Conservation (phyloP, 345 rosid genomes). For the Odontarrhena argentea region DNA sequence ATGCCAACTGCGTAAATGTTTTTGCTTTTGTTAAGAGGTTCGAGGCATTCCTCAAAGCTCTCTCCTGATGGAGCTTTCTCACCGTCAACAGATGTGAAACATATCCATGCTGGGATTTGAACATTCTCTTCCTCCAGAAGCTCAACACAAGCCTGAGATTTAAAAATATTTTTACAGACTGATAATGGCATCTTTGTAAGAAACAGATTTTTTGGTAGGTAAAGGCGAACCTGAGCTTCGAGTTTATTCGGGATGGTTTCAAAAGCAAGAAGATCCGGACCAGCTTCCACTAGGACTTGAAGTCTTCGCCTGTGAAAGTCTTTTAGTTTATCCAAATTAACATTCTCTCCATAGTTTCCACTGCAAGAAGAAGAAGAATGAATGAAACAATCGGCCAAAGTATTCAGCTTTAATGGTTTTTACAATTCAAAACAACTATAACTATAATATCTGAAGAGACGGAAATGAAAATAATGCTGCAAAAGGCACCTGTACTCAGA, state of each 20-base stretch:
- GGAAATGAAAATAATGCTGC: too few relatives aligned
- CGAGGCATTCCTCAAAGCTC: constrained; percentile 67
- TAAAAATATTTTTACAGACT: background rate
- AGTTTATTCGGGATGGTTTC: constrained; percentile 93
- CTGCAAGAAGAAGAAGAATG: constrained; percentile 41
- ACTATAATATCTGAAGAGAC: too few relatives aligned
- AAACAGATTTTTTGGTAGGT: background rate
- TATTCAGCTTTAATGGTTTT: background rate
- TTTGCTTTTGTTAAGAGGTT: constrained; percentile 61
- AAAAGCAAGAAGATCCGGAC: constrained; percentile 87
- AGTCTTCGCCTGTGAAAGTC: constrained; percentile 82
- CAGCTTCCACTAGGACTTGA: constrained; percentile 79
- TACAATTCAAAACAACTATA: too few relatives aligned
- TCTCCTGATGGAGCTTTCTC: constrained; percentile 85
- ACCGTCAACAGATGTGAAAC: constrained; percentile 83
- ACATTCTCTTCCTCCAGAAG: constrained; percentile 79
- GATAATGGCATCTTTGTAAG: background rate
- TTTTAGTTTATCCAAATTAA: constrained; percentile 66
- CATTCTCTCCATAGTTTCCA: constrained; percentile 67
- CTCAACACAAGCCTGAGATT: constrained; percentile 72
- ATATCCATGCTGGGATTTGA: constrained; percentile 82
- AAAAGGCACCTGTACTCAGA: constrained; percentile 77
- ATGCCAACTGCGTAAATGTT: constrained; percentile 74
- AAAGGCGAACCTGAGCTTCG: constrained; percentile 75
- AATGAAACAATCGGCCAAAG: background rate